Conservation (phyloP, 176 grass and related monocot species). For the Hsuehochloa calcarea region DNA sequence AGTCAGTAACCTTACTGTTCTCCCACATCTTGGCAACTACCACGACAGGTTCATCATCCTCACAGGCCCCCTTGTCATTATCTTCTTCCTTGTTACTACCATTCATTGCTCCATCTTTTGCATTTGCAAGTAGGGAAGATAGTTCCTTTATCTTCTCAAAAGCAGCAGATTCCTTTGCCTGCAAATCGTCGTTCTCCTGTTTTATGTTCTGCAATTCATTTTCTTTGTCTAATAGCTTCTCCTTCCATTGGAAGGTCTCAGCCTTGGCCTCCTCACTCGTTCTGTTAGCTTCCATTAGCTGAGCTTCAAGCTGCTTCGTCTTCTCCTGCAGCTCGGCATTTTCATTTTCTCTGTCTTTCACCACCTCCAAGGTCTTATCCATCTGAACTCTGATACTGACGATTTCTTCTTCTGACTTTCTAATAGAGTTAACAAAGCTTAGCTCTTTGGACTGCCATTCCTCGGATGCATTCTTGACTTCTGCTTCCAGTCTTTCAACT, state of each 20-base stretch:
- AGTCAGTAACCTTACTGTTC: constrained; percentile 54
- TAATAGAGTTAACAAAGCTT: constrained; percentile 64
- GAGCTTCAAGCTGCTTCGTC: constrained; percentile 61
- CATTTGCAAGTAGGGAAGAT: constrained; percentile 43
- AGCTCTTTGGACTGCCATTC: constrained; percentile 68
- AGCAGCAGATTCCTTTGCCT: constrained; percentile 46
- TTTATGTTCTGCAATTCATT: constrained; percentile 62
- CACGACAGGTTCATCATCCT: constrained; percentile 49
- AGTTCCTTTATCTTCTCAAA: constrained; percentile 62
- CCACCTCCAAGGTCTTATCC: constrained; percentile 41
- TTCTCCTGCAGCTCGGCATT: constrained; percentile 50
- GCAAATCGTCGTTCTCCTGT: constrained; percentile 70
- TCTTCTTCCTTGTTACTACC: constrained; percentile 47
- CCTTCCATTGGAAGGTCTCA: constrained; percentile 59
- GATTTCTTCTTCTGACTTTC: constrained; percentile 66
- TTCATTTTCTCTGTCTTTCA: constrained; percentile 58
- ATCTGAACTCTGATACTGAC: constrained; percentile 46
- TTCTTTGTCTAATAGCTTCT: constrained; percentile 76
- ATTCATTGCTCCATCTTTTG: constrained; percentile 38
- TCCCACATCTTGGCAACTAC: constrained; percentile 57
- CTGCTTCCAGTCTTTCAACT: constrained; percentile 65
- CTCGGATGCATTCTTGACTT: constrained; percentile 43
- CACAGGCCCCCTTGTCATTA: constrained; percentile 34
- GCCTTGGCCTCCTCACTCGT: constrained; percentile 48
- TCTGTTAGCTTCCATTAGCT: constrained; percentile 54